These are phyloP conservation scores for Achaetomiella virescens DNA, from an alignment of 495 filamentous ascomycete genomes.

Conservation along the genomic window DNA sequence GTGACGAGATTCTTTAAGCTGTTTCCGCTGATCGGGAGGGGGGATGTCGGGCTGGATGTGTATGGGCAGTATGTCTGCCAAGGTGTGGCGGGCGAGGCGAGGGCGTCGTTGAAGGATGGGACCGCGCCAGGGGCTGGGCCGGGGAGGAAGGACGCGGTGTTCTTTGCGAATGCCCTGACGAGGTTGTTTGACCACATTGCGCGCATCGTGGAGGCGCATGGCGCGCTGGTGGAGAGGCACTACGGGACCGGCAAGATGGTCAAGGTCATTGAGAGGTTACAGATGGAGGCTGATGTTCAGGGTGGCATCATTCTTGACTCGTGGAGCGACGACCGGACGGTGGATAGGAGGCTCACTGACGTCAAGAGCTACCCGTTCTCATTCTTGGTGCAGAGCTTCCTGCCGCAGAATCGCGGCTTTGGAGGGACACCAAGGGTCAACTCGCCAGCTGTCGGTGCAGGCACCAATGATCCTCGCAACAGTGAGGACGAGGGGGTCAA, in stretches of 20 bases:
- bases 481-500: slow-evolving; percentile 88
- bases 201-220: slow-evolving; percentile 88
- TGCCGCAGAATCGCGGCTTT: slow-evolving; percentile 57
- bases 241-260: slow-evolving; percentile 90
- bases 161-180: slow-evolving; percentile 86
- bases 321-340: slow-evolving; percentile 80
- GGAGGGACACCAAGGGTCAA: slow-evolving; percentile 45
- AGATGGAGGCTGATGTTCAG: slow-evolving; percentile 92
- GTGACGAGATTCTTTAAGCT: slow-evolving; percentile 97
- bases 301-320: slow-evolving; percentile 96
- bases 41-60: slow-evolving; percentile 83
- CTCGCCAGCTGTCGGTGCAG: slow-evolving; percentile 61
- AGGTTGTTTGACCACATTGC: slow-evolving; percentile 96
- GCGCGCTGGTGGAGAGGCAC: slow-evolving; percentile 82
- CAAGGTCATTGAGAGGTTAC: slow-evolving; percentile 89
- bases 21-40: slow-evolving; percentile 88
- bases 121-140: slow-evolving; percentile 35
- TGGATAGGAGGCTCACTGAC: slow-evolving; percentile 83
- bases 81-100: slow-evolving; percentile 77
- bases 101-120: slow-evolving; percentile 66
- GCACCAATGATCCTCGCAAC: slow-evolving; percentile 40
- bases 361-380: slow-evolving; percentile 96
- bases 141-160: slow-evolving; percentile 63
- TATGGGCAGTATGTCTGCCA: slow-evolving; percentile 94
- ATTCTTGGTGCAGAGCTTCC: slow-evolving; percentile 90